Base-by-base conservation (phyloP, 345 rosid genomes). In the Barbarea vulgaris region DNA sequence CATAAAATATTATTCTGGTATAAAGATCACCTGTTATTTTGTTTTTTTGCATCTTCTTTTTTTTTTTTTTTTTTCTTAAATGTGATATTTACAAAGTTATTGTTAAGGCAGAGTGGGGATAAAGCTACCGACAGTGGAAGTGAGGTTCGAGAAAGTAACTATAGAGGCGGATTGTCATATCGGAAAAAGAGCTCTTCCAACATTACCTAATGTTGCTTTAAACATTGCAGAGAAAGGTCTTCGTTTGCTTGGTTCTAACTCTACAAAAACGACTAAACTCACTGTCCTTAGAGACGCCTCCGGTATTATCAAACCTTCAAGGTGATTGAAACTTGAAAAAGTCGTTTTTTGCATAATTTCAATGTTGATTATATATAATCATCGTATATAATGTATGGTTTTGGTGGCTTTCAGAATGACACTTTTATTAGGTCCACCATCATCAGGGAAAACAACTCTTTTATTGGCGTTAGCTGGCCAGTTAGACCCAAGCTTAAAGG, bases 101-200 rank as follows among this genome's bases (percentile, higher is more conserved):
- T 41, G 47, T 3, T 41, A 14, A 64, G 78, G 70, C 83, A 94
- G 99, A 82, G 99, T 90, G 6, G 93, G 96, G 46, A 90, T 95
- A 47, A 61, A 24, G 63, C 84, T 95, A 54, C 99, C 99, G 1
- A 88, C 88, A 1, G 96, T 89, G 9, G 97, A 95, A 81, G 96
- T 92, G 13, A 79, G 99, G 72, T 92, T 83, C 57, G 88, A 90
- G 65, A 78, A 82, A 18, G 51, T 95, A 65, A 92, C 84, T 3
- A 65, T 95, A 4, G 97, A 89, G 72, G 99, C 94, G 0, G 82
- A 92, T 18, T 90, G 99, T 78, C 81, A 87, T 55, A 47, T 95
- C 24, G 99, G 99, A 9, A 84, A 77, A 64, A 85, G 99, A 78
- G 99, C 99, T 44, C 90, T 95, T 34, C 99, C 99, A 0, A 84